Evolutionary conservation across 306 rosid genomes (phyloP).

Genomic region (Betula pendula): DNA sequence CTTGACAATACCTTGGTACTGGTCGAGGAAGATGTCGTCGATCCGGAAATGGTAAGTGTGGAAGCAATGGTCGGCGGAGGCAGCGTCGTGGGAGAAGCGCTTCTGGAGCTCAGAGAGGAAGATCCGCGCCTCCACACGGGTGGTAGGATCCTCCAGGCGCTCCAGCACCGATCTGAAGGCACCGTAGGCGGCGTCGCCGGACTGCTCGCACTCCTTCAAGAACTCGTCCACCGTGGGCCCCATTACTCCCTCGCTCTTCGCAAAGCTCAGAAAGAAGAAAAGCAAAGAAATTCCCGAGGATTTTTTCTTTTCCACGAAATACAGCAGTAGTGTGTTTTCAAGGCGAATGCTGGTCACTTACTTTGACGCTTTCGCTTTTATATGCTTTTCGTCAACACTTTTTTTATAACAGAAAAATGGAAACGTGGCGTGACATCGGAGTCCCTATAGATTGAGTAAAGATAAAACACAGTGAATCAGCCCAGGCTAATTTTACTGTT

Average conservation of each 20-base stretch:
- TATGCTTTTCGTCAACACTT: too few species aligned
- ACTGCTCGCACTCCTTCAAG: conserved; percentile 59
- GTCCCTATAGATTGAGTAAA: too few species aligned
- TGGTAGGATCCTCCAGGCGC: conserved; percentile 68
- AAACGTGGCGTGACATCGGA: too few species aligned
- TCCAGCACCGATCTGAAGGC: conserved; percentile 71
- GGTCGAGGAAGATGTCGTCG: conserved; percentile 79
- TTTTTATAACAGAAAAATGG: too few species aligned
- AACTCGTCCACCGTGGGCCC: conserved; percentile 61
- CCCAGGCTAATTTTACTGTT: too few species aligned
- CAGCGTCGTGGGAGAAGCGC: conserved; percentile 61
- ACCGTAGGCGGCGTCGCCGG: conserved; percentile 84
- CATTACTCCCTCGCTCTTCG: neutral
- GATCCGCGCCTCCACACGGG: conserved; percentile 71
- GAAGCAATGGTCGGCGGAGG: conserved; percentile 71
- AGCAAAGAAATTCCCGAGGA: neutral
- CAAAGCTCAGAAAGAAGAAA: neutral
- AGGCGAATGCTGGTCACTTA: too few species aligned
- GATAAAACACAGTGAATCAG: too few species aligned
- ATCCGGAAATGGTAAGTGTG: conserved; percentile 70
- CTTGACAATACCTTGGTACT: conserved; percentile 49
- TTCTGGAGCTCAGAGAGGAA: conserved; percentile 76
- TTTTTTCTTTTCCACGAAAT: neutral
- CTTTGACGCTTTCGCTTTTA: neutral
- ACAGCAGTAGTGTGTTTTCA: too few species aligned